phyloP scores from a whole-genome alignment of 139 green algal species.

The Yamagishiella unicocca region DNA sequence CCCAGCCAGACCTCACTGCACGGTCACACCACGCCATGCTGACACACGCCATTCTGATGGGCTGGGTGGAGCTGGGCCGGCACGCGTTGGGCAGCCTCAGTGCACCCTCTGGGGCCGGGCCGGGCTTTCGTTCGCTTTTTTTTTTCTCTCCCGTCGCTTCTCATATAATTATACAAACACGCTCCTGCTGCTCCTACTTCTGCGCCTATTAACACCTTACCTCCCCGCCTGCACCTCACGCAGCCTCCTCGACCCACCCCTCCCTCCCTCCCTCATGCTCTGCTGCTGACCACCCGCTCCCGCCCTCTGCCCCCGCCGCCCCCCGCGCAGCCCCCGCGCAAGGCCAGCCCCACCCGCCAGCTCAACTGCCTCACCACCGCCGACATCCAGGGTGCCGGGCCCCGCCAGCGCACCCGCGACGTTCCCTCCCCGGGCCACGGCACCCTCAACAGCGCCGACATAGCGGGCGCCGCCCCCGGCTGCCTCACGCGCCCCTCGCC shows the following conservation, averaged over 20 bases:
- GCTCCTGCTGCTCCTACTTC: too few species aligned
- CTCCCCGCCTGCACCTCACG: neutral
- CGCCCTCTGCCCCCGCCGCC: neutral
- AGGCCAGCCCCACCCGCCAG: slow-evolving; percentile 5
- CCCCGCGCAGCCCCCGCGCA: slow-evolving; percentile 8
- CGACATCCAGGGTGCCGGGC: slow-evolving; percentile 26
- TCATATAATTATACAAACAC: too few species aligned
- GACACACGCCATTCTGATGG: too few species aligned
- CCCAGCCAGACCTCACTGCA: too few species aligned
- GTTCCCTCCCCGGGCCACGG: slow-evolving; percentile 28
- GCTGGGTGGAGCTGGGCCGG: too few species aligned
- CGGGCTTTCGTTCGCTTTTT: too few species aligned
- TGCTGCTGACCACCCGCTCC: neutral
- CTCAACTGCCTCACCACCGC: slow-evolving; percentile 5
- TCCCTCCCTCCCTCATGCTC: neutral
- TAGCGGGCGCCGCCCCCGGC: slow-evolving; percentile 6
- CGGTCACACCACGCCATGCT: too few species aligned
- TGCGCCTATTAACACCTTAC: too few species aligned
- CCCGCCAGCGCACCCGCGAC: slow-evolving; percentile 25
- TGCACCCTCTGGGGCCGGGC: too few species aligned
- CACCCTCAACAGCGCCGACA: slow-evolving; percentile 24
- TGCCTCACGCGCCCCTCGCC: slow-evolving; percentile 29
- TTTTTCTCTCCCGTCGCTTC: too few species aligned
- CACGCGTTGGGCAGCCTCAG: too few species aligned
- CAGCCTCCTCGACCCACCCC: neutral